These are phyloP conservation scores for Tuctoria greenei DNA, from an alignment of 176 grass and related monocot genomes.

Conservation along the genomic window DNA sequence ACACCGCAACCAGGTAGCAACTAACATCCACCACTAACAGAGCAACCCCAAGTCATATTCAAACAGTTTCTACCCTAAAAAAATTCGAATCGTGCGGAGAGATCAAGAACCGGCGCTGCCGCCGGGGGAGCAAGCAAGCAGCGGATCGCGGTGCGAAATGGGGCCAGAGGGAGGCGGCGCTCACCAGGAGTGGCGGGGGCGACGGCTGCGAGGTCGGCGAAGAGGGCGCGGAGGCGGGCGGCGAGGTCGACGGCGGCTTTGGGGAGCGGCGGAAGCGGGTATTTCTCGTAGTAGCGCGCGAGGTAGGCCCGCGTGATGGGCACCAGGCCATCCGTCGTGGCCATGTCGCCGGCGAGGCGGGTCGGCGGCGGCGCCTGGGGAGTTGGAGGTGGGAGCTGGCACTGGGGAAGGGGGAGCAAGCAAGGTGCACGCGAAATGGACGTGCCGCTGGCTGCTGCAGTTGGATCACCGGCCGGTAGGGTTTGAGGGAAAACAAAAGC, in stretches of 20 bases:
- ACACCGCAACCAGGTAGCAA: neutral
- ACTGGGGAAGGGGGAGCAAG: neutral
- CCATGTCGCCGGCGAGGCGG: constrained; percentile 43
- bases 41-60: neutral
- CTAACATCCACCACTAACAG: neutral
- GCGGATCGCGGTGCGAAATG: neutral
- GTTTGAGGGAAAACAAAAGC: neutral
- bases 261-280: constrained; percentile 51
- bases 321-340: constrained; percentile 65
- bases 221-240: constrained; percentile 50
- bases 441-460: neutral
- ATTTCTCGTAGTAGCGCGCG: constrained; percentile 88
- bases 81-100: neutral
- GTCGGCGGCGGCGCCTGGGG: neutral
- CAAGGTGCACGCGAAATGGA: constrained; percentile 20
- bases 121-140: neutral
- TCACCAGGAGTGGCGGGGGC: constrained; percentile 53
- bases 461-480: constrained; percentile 31
- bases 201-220: constrained; percentile 45
- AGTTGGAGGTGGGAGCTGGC: neutral
- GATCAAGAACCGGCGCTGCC: neutral
- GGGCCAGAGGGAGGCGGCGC: neutral
- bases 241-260: constrained; percentile 46
- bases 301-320: constrained; percentile 90
- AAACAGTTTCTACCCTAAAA: neutral